Evolutionary conservation across 345 rosid genomes (phyloP).

Genomic region (Salix koriyanagi): DNA sequence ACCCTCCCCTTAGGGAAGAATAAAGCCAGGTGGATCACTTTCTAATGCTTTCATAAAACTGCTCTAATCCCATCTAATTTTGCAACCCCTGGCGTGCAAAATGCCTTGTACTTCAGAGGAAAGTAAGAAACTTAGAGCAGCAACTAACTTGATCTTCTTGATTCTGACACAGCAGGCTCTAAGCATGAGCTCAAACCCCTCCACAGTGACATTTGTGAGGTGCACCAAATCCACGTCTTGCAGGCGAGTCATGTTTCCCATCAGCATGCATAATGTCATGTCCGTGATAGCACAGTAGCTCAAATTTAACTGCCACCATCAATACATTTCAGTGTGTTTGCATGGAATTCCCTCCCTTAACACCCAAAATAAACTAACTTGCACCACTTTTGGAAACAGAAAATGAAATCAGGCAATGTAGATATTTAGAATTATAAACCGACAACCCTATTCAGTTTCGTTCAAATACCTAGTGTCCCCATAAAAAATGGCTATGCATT

Average conservation of each 20-base stretch:
- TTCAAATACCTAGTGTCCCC: not conserved
- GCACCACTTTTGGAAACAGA: not conserved
- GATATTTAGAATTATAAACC: not conserved
- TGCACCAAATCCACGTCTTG: conserved; percentile 86
- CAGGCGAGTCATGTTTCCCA: conserved; percentile 73
- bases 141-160: conserved; percentile 77
- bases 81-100: conserved; percentile 68
- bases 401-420: not conserved
- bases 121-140: conserved; percentile 57
- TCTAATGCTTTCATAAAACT: too few species aligned
- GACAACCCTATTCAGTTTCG: not conserved
- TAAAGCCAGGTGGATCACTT: not conserved
- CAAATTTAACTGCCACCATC: conserved; percentile 71
- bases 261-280: conserved; percentile 55
- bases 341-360: not conserved
- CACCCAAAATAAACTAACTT: not conserved
- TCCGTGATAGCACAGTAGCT: conserved; percentile 61
- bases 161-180: conserved; percentile 59
- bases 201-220: conserved; percentile 56
- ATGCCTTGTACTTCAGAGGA: conserved; percentile 64
- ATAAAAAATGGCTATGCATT: not conserved
- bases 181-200: conserved; percentile 76
- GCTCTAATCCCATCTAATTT: conserved; percentile 70
- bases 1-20: not conserved
- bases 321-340: conserved; percentile 3